These are phyloP conservation scores for Talaromyces albobiverticillius DNA, from an alignment of 2,329 filamentous ascomycete species.

Conservation along the genomic window DNA sequence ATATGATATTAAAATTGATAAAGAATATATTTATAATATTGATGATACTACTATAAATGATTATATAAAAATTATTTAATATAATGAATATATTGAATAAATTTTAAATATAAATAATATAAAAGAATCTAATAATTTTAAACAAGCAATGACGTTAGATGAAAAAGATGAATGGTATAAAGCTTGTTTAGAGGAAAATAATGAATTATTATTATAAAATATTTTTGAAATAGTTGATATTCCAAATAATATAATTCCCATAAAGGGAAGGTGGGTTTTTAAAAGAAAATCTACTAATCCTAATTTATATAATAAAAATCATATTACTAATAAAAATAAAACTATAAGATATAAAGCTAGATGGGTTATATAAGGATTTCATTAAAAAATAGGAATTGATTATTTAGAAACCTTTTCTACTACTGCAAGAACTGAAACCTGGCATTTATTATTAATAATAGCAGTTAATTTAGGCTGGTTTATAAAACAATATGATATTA, in stretches of 20 bases:
- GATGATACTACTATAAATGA: background rate
- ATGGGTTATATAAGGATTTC: background rate
- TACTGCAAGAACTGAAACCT: background rate
- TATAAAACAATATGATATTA: constrained; percentile 1
- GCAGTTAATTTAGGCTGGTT: background rate
- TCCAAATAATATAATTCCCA: background rate
- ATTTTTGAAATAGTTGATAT: background rate
- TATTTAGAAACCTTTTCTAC: constrained; percentile 3
- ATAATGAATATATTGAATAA: background rate
- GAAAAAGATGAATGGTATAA: background rate
- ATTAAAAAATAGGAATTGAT: background rate
- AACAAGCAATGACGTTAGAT: background rate
- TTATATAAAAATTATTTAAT: background rate
- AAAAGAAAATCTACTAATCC: background rate
- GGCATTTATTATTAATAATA: background rate
- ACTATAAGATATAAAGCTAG: background rate
- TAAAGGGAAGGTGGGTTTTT: background rate
- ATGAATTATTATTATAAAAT: background rate
- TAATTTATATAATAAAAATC: background rate
- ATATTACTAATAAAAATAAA: background rate
- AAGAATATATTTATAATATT: background rate
- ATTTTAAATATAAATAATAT: background rate
- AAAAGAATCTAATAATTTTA: background rate
- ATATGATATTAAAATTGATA: background rate
- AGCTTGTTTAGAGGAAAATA: constrained; percentile 1